Conservation (phyloP, 2,329 filamentous ascomycete species). For the Trichoderma atrobrunneum region DNA sequence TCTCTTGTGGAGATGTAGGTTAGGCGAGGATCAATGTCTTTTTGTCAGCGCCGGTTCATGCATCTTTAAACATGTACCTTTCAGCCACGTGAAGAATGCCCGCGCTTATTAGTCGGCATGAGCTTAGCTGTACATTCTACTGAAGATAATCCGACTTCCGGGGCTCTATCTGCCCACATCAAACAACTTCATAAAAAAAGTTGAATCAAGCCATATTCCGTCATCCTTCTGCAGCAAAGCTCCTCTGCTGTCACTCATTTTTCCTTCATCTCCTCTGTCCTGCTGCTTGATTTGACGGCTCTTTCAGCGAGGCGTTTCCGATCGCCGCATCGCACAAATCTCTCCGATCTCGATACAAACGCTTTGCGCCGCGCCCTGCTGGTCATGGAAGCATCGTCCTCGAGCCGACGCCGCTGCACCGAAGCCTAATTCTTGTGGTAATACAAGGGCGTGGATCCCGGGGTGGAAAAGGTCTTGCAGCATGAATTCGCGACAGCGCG, state of each 20-base stretch:
- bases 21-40: not conserved
- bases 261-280: not conserved
- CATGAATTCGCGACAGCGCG: constrained; percentile 35
- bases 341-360: not conserved
- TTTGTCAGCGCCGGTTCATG: not conserved
- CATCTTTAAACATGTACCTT: not conserved
- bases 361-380: not conserved
- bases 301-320: not conserved
- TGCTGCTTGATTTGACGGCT: not conserved
- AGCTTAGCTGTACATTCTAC: not conserved
- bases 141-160: constrained; percentile 6
- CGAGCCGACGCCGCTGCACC: constrained; percentile 14
- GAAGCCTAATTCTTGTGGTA: constrained; percentile 13
- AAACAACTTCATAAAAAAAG: not conserved
- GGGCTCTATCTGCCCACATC: not conserved
- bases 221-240: not conserved
- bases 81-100: not conserved
- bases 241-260: not conserved
- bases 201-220: not conserved
- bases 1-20: not conserved
- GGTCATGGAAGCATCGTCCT: constrained; percentile 24
- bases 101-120: not conserved
- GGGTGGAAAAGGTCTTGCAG: constrained; percentile 23
- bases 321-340: not conserved
- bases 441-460: constrained; percentile 2